Conservation (phyloP, 23 red algal species). For the Gracilaria gracilis region DNA sequence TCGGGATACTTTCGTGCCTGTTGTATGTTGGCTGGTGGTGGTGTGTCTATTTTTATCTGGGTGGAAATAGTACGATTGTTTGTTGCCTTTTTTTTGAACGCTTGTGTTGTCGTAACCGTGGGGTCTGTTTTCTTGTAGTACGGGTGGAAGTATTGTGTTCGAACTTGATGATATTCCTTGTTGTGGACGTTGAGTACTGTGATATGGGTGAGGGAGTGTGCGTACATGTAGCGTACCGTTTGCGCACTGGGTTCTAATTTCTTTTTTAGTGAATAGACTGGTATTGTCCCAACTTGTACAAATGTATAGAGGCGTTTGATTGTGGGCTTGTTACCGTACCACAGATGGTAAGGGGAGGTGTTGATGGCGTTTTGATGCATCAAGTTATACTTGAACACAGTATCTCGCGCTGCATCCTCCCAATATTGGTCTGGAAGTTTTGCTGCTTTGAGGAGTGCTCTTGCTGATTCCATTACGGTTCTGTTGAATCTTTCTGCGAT, state of each 20-base stretch:
- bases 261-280: neutral
- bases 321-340: neutral
- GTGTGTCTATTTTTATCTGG: too few species aligned
- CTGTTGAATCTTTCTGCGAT: slow-evolving; percentile 31
- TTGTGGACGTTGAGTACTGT: neutral
- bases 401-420: slow-evolving; percentile 35
- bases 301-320: neutral
- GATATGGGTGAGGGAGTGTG: neutral
- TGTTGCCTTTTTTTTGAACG: too few species aligned
- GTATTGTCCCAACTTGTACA: neutral
- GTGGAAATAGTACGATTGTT: too few species aligned
- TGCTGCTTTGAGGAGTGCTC: neutral
- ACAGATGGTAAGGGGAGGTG: neutral
- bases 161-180: too few species aligned
- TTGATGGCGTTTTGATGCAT: neutral
- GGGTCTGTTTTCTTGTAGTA: neutral
- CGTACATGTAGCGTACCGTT: neutral
- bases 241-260: slow-evolving; percentile 10
- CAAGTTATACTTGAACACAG: slow-evolving; percentile 21
- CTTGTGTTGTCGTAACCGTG: too few species aligned
- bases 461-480: neutral
- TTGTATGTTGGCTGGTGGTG: neutral
- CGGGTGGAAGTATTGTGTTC: too few species aligned
- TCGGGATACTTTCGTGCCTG: too few species aligned
- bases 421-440: neutral